phyloP scores from a whole-genome alignment of 306 rosid species.

The Medicago lupulina region DNA sequence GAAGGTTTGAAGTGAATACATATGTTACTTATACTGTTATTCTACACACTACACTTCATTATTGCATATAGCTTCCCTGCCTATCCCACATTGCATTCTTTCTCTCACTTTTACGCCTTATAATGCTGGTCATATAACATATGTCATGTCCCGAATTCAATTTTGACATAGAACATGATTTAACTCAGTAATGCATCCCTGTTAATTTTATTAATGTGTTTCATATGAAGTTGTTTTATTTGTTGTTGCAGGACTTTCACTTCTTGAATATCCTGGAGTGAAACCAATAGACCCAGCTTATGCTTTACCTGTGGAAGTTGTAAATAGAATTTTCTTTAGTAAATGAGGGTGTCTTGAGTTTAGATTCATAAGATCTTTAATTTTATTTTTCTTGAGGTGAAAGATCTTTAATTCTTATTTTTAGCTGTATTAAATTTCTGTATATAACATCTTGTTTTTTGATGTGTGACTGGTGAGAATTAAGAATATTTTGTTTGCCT shows the following conservation, averaged over 20 bases:
- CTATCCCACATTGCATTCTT: neutral
- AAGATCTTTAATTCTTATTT: too few species aligned
- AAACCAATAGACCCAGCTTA: constrained; percentile 89
- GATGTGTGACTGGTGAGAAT: too few species aligned
- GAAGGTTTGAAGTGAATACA: neutral
- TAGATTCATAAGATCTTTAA: constrained; percentile 16
- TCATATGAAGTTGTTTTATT: constrained; percentile 30
- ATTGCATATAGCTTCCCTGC: neutral
- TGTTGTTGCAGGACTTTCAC: constrained; percentile 80
- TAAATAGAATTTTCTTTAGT: constrained; percentile 59
- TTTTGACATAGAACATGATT: constrained; percentile 21
- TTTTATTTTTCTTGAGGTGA: neutral
- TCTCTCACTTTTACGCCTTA: constrained; percentile 3
- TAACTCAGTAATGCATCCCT: constrained; percentile 5
- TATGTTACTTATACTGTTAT: too few species aligned
- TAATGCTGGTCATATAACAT: neutral
- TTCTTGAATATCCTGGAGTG: constrained; percentile 86
- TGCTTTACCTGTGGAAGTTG: constrained; percentile 86
- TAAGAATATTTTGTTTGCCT: too few species aligned
- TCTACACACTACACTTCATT: neutral
- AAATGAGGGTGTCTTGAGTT: constrained; percentile 32
- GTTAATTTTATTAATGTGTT: constrained; percentile 19
- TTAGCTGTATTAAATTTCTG: too few species aligned
- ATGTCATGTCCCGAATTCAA: constrained; percentile 19
- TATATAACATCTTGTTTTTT: too few species aligned